Base-by-base conservation (phyloP, 2,329 filamentous ascomycete genomes). In the Emergomyces africanus region DNA sequence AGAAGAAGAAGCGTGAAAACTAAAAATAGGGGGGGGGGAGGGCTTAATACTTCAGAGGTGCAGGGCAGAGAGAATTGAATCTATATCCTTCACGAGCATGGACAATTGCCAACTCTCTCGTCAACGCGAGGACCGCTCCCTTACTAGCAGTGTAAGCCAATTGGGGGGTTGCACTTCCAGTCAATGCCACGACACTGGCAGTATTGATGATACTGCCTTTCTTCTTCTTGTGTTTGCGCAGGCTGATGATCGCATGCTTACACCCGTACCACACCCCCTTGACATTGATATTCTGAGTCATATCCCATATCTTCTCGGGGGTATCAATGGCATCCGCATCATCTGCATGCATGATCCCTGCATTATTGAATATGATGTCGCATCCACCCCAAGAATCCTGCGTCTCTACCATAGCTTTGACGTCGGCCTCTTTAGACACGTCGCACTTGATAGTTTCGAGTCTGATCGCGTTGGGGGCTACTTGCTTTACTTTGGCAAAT, bases 231-330 rank as follows among this genome's bases (percentile, higher is more conserved):
- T 95, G 80, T 67, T 84, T 85, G 64, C 90, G 86, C 67, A 96
- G 80, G 50, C 88, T 83, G 56, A 92, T 79, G 33, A 96, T 85
- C 6, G 91, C 90, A 73, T 96, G 89, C 81, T 96, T 96, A 81
- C 85, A 87, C 61, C 91, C 91, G 72, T 84, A 96, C 91, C 91
- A 96, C n/a, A 96, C 91, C 49, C 91, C 91, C 82, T 96, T 96
- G 74, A 96, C 91, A 74, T 96, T 96, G 79, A 96, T 95, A 72
- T 84, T 85, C 62, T 95, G 90, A 4, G 91, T 96, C 65, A 95
- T 77, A 69, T 96, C 90, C 91, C 91, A 96, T 78, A 96, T 91
- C 67, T 83, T 85, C 77, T 96, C 90, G 56, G 89, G 85, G 1
- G 90, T 96, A 71, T 87, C 83, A 71, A 95, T 78, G 54, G 91